Conservation (phyloP, 2,329 filamentous ascomycete species). For the Dryadomyces sulphureus region DNA sequence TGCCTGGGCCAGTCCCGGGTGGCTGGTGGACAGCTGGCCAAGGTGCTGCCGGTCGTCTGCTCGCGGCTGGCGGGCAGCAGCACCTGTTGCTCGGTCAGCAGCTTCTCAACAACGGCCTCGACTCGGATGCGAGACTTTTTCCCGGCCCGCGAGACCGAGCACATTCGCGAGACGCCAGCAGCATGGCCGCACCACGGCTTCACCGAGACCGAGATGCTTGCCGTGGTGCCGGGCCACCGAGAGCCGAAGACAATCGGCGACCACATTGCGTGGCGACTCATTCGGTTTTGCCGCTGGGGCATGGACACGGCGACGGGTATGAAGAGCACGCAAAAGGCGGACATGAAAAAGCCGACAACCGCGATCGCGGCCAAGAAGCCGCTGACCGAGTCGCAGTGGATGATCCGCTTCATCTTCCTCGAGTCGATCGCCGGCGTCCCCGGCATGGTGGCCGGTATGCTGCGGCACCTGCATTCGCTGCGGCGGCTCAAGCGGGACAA, state of each 20-base stretch:
- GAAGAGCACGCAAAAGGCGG: constrained; percentile 54
- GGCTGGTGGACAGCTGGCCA: constrained; percentile 4
- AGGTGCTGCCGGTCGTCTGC: constrained; percentile 4
- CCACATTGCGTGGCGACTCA: constrained; percentile 60
- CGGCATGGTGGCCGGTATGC: constrained; percentile 92
- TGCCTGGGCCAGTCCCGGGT: constrained; percentile 5
- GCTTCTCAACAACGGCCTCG: constrained; percentile 34
- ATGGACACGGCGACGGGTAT: constrained; percentile 71
- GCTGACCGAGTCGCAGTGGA: constrained; percentile 75
- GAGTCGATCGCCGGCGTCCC: constrained; percentile 91
- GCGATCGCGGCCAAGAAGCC: constrained; percentile 37
- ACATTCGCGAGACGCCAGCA: constrained; percentile 47
- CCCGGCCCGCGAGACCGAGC: constrained; percentile 42
- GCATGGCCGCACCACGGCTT: constrained; percentile 62
- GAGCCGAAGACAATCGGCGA: constrained; percentile 60
- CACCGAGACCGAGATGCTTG: constrained; percentile 64
- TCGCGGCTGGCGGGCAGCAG: background rate
- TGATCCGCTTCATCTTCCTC: constrained; percentile 80
- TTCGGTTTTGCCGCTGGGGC: constrained; percentile 61
- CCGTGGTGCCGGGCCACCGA: constrained; percentile 63
- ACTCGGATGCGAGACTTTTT: constrained; percentile 44
- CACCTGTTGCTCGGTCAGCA: constrained; percentile 4
- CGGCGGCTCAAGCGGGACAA: constrained; percentile 82
- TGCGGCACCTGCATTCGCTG: constrained; percentile 74
- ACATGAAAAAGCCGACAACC: constrained; percentile 41